Evolutionary conservation across 257 asterid species (phyloP).

Genomic region (Mentha longifolia): DNA sequence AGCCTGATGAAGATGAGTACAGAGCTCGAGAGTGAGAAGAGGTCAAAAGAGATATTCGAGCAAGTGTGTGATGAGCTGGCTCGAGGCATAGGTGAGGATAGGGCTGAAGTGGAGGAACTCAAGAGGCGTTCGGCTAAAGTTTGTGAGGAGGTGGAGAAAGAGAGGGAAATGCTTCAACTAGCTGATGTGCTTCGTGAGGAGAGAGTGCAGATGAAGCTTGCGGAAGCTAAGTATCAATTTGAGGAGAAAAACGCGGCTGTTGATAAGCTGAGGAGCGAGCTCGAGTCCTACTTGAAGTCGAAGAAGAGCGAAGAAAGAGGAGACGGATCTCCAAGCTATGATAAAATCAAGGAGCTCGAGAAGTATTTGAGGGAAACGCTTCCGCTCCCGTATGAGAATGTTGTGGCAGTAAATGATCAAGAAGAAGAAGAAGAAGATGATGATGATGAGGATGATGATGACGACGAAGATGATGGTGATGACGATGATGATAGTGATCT

Average conservation of each 20-base stretch:
- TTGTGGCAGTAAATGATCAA: constrained; percentile 26
- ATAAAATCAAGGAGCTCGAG: constrained; percentile 80
- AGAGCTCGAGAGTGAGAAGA: constrained; percentile 78
- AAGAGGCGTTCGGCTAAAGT: constrained; percentile 70
- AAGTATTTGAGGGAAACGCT: constrained; percentile 78
- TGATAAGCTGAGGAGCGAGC: constrained; percentile 69
- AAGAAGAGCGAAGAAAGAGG: constrained; percentile 54
- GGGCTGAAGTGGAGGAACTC: constrained; percentile 82
- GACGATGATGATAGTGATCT: constrained; percentile 61
- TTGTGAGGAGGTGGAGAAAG: constrained; percentile 81
- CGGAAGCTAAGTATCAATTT: constrained; percentile 86
- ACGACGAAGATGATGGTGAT: constrained; percentile 32
- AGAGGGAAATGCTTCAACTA: constrained; percentile 94
- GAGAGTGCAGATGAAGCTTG: constrained; percentile 94
- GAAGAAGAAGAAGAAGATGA: constrained; percentile 36
- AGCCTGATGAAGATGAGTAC: constrained; percentile 48
- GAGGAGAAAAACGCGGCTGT: constrained; percentile 90
- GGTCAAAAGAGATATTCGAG: constrained; percentile 77
- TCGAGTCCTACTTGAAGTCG: constrained; percentile 68
- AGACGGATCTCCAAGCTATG: constrained; percentile 67
- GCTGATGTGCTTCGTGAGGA: constrained; percentile 95
- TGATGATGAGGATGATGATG: constrained; percentile 32
- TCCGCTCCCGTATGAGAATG: constrained; percentile 43
- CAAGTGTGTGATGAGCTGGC: constrained; percentile 93
- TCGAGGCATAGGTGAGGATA: constrained; percentile 80